A percentile compares a stretch with the other conserved stretches of the same genome.
Conservation (phyloP, 371 early-diverging fungal species). For the Quaeritorhiza haematococci region DNA sequence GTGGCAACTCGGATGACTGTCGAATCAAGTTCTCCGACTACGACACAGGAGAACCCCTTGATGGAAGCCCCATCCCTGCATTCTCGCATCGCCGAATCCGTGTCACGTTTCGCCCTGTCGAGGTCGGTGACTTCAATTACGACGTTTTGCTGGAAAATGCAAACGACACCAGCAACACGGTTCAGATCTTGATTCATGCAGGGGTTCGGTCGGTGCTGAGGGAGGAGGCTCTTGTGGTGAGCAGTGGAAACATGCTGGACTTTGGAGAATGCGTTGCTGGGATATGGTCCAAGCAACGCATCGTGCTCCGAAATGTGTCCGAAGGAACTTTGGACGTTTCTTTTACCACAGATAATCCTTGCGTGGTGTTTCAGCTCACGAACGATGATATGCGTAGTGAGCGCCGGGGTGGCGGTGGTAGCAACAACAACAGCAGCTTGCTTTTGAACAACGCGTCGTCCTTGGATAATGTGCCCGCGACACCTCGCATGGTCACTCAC, state of each 20-base stretch:
- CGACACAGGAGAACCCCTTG: constrained; percentile 59
- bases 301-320: constrained; percentile 79
- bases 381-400: constrained; percentile 19
- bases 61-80: constrained; percentile 57
- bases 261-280: constrained; percentile 94
- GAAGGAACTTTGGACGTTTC: constrained; percentile 72
- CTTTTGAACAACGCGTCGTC: too few species aligned
- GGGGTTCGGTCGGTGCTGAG: constrained; percentile 68
- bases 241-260: constrained; percentile 74
- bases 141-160: constrained; percentile 86
- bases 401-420: too few species aligned
- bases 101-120: constrained; percentile 79
- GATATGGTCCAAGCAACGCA: constrained; percentile 65
- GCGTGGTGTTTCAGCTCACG: constrained; percentile 58
- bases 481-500: too few species aligned
- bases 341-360: constrained; percentile 74
- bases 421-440: too few species aligned
- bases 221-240: constrained; percentile 73
- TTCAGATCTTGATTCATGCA: constrained; percentile 78
- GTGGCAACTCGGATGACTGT: constrained; percentile 26
- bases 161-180: constrained; percentile 78
- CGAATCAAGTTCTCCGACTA: constrained; percentile 71
- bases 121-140: constrained; percentile 83
- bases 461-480: too few species aligned
- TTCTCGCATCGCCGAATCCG: constrained; percentile 71